Percentiles rank a stretch among this genome's conserved stretches.
Conservation (phyloP, 768 basidiomycete species). For the Lentinus tigrinus region DNA sequence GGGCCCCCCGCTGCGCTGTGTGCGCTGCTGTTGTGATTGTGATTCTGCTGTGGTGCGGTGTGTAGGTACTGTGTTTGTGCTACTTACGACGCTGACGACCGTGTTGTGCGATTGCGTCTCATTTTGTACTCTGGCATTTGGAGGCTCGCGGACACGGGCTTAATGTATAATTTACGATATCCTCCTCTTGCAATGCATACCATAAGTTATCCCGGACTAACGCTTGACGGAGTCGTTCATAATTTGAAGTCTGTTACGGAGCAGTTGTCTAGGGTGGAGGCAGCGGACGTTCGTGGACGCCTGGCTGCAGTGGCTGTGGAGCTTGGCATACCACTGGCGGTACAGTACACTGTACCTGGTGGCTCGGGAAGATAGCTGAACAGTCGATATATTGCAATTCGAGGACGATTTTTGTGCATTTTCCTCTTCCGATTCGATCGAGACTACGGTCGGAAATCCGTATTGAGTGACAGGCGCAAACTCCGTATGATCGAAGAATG, state of each 20-base stretch:
- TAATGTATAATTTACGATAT: conserved; percentile 12
- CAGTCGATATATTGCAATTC: no score
- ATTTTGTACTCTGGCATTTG: not conserved
- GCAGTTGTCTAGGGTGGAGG: not conserved
- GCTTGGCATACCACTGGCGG: no score
- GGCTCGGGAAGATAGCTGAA: no score
- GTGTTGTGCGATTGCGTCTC: not conserved
- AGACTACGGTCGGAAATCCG: no score
- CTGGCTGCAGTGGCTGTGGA: no score
- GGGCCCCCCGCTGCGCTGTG: not conserved
- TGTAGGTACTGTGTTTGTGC: not conserved
- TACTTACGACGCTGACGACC: not conserved
- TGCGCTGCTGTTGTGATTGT: not conserved
- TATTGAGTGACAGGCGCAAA: no score
- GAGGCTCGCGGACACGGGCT: not conserved
- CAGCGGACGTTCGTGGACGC: not conserved
- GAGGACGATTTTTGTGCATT: no score
- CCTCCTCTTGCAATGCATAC: not conserved
- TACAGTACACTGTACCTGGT: no score
- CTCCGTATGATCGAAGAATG: no score
- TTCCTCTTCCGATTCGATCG: no score
- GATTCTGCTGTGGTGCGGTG: not conserved
- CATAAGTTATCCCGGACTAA: not conserved
- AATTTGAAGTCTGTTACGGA: not conserved
- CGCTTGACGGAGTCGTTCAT: no score